A percentile compares a stretch with the other conserved stretches of the same genome.
These are phyloP conservation scores for Colletotrichum melonis DNA, from an alignment of 2,329 filamentous ascomycete species.

Conservation along the genomic window DNA sequence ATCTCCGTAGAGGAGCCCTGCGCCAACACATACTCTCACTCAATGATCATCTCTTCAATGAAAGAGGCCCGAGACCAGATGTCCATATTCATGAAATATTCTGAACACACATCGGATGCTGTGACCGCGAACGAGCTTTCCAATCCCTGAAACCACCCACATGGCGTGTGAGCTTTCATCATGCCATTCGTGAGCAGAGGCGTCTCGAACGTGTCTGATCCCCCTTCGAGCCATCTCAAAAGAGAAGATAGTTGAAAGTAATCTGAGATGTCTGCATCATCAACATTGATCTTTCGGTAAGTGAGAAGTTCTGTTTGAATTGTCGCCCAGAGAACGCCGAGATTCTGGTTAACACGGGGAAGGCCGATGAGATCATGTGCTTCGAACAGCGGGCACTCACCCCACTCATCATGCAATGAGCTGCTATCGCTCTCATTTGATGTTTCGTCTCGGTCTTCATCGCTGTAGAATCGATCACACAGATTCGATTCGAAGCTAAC, in stretches of 20 bases:
- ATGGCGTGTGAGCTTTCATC: too few species aligned
- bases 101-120: too few species aligned
- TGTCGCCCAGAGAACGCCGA: slow-evolving; percentile 46
- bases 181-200: neutral
- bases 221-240: slow-evolving; percentile 1
- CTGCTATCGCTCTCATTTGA: too few species aligned
- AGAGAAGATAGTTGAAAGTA: neutral
- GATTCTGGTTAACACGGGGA: slow-evolving; percentile 7
- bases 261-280: slow-evolving; percentile 30
- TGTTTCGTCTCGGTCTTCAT: too few species aligned
- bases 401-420: neutral
- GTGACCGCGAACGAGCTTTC: too few species aligned
- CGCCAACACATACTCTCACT: too few species aligned
- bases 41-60: too few species aligned
- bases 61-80: too few species aligned
- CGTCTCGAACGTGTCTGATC: neutral
- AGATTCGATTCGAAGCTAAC: neutral
- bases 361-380: neutral
- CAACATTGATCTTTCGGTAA: slow-evolving; percentile 45
- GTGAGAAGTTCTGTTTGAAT: slow-evolving; percentile 50
- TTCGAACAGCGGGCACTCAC: neutral
- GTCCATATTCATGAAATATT: too few species aligned
- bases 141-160: too few species aligned
- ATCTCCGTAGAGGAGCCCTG: too few species aligned
- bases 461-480: too few species aligned